Base-by-base conservation (phyloP, 2,329 filamentous ascomycete species). In the Neophaeococcomyces mojaviensis region DNA sequence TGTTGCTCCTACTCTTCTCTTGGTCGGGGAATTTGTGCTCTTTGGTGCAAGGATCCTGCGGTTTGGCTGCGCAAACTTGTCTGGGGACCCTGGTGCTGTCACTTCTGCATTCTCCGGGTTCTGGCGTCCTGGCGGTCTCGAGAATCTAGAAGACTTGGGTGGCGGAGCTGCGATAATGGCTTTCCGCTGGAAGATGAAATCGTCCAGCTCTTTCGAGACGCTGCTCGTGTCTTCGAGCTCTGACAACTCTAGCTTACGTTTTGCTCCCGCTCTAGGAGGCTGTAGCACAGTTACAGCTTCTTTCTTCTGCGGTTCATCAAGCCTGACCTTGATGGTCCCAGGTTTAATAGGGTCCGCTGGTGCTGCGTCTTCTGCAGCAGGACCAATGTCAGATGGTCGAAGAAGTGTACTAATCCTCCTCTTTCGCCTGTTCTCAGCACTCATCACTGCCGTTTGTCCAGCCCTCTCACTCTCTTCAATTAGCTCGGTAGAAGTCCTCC, bases 351-450 rank as follows among this genome's bases (percentile, higher is more conserved):
- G 55, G 15, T 58, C 57, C 26, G 32, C 24, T n/a, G 32, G 12
- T 19, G n/a, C 41, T 16, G 20, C 19, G 13, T 22, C 26, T n/a
- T 13, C 13, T 6, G 41, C 32, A 18, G 66, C 64, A 2, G 61
- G 54, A 33, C 66, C 65, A 16, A 58, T 57, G 1, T 65, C 32
- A 46, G 74, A 67, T 3, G 59, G 62, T 63, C 70, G 50, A 18
- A 59, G n/a, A 59, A 68, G 38, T 61, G 67, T 56, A 44, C 71
- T 73, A 51, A 76, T 75, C 51, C 72, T 68, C 44, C 74, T 64
- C 58, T 70, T 77, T 49, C 68, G 66, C 50, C 75, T 64, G 7
- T 68, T 76, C 55, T 78, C 75, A 3, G 52, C 53, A 7, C 61
- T 59, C 37, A 69, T 64, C 18, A 63, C 54, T n/a, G 64, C 58